Conservation (phyloP, 192 early-diverging fungal species). For the Backusella morwellensis region DNA sequence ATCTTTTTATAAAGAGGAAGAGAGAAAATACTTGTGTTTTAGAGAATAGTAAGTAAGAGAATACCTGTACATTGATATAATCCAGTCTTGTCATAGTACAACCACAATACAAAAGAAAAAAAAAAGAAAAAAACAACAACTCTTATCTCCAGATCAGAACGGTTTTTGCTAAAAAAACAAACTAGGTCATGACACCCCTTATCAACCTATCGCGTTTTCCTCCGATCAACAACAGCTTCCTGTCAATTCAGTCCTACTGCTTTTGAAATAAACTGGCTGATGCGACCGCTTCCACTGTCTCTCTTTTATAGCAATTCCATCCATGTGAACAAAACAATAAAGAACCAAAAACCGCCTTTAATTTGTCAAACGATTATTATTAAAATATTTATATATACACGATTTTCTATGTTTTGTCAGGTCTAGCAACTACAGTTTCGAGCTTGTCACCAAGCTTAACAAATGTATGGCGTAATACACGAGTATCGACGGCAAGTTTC, state of each 20-base stretch:
- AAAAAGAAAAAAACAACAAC: not conserved
- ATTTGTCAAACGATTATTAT: not conserved
- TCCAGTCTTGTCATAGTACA: too few species aligned
- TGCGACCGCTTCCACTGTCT: not conserved
- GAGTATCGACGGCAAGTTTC: slow-evolving; percentile 63
- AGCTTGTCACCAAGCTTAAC: slow-evolving; percentile 68
- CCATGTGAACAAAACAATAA: not conserved
- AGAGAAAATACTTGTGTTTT: too few species aligned
- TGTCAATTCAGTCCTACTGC: not conserved
- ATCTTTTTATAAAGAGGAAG: too few species aligned
- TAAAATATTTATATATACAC: not conserved
- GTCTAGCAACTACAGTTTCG: slow-evolving; percentile 50
- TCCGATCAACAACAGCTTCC: not conserved
- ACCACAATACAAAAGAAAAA: not conserved
- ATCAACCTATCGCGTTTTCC: not conserved
- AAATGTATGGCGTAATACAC: slow-evolving; percentile 72
- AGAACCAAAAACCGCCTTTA: not conserved
- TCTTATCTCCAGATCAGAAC: not conserved
- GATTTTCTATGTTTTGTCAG: slow-evolving; percentile 44
- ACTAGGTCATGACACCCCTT: not conserved
- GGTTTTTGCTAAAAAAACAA: not conserved
- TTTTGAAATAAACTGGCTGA: not conserved
- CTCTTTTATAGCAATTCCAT: not conserved
- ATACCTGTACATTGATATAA: too few species aligned
- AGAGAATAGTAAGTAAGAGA: too few species aligned